Percentiles rank a stretch among this genome's conserved stretches.
These are phyloP conservation scores for Graphium sp. DNA, from an alignment of 2,329 filamentous ascomycete genomes.

Conservation along the genomic window DNA sequence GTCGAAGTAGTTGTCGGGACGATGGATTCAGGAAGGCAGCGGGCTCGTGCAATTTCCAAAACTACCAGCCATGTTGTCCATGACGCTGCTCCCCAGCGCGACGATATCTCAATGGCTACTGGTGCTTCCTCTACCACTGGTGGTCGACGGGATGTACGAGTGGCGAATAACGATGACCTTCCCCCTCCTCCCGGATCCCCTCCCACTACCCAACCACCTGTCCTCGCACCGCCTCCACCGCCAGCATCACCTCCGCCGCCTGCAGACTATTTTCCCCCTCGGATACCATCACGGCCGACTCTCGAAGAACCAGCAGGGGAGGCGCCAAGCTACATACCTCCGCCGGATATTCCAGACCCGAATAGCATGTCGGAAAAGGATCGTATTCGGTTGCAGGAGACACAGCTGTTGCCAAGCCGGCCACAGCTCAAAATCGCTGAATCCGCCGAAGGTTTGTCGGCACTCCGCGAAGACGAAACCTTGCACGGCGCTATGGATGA, in stretches of 20 bases:
- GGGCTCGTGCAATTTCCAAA: too few relatives aligned
- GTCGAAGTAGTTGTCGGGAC: conserved; percentile 85
- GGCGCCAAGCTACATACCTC: conserved; percentile 35
- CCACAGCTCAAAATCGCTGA: conserved; percentile 21
- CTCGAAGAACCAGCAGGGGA: conserved; percentile 13
- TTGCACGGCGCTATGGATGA: too few relatives aligned
- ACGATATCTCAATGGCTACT: not conserved
- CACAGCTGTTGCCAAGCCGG: conserved; percentile 64
- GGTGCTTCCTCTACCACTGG: conserved; percentile 13
- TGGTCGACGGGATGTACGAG: conserved; percentile 11
- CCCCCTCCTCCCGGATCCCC: not conserved
- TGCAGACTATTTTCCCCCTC: too few relatives aligned
- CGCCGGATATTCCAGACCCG: conserved; percentile 42
- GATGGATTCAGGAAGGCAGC: conserved; percentile 43
- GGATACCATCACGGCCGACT: conserved; percentile 5
- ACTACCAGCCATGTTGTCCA: too few relatives aligned
- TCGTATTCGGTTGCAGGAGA: conserved; percentile 59
- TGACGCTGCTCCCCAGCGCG: conserved; percentile 3
- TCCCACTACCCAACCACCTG: conserved; percentile 3
- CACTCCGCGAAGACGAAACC: too few relatives aligned
- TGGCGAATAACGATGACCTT: too few relatives aligned
- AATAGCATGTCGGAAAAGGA: conserved; percentile 66
- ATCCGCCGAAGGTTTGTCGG: conserved; percentile 17
- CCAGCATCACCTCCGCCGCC: not conserved
- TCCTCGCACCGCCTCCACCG: conserved; percentile 3